Percentiles rank a stretch among this genome's conserved stretches.
phyloP scores from a whole-genome alignment of 169 alveolate species.

The Pseudocohnilembus persalinus region DNA sequence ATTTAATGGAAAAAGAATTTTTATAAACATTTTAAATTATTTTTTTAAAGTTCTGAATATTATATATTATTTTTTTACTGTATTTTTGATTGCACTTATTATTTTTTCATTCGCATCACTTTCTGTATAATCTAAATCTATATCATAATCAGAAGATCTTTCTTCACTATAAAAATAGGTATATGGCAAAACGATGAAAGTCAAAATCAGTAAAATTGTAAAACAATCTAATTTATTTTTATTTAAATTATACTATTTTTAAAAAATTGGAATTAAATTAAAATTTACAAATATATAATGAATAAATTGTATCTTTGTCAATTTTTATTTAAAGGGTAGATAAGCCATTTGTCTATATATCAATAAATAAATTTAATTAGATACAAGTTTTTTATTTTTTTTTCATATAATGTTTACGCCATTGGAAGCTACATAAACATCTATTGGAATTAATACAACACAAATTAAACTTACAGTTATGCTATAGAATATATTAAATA shows the following conservation, averaged over 20 bases:
- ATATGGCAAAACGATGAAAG: constrained; percentile 37
- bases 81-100: constrained; percentile 2
- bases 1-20: constrained; percentile 18
- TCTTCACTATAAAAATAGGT: constrained; percentile 42
- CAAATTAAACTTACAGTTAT: constrained; percentile 44
- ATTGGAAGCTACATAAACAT: constrained; percentile 40
- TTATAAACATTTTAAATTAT: neutral
- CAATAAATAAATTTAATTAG: constrained; percentile 15
- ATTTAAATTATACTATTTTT: neutral
- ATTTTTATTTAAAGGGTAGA: constrained; percentile 2
- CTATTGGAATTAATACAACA: constrained; percentile 45
- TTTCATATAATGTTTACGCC: constrained; percentile 2
- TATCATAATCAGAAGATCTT: constrained; percentile 32
- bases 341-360: constrained; percentile 19
- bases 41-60: neutral
- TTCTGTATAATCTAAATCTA: constrained; percentile 29
- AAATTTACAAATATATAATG: neutral
- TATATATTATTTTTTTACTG: neutral
- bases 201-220: constrained; percentile 1
- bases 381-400: constrained; percentile 2
- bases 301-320: constrained; percentile 5
- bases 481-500: neutral
- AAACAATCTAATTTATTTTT: constrained; percentile 13
- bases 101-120: neutral
- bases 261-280: neutral